A percentile compares a stretch with the other conserved stretches of the same genome.
phyloP scores from a whole-genome alignment of 208 protist species.

The Trypanosoma avium region DNA sequence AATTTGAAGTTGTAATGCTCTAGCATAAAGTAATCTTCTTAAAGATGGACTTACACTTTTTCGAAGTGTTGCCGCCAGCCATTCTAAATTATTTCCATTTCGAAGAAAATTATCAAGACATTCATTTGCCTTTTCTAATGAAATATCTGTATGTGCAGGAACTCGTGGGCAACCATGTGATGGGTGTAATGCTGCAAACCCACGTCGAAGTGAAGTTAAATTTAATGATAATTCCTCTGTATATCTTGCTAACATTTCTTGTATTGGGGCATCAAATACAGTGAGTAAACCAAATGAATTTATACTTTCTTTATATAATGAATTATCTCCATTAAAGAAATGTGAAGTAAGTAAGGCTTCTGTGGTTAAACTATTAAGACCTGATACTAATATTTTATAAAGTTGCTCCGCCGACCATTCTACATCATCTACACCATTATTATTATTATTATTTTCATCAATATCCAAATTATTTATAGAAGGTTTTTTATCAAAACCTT shows the following conservation, averaged over 20 bases:
- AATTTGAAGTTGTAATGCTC: constrained; percentile 67
- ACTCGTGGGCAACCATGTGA: constrained; percentile 10
- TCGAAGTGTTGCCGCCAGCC: constrained; percentile 43
- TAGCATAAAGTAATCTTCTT: constrained; percentile 78
- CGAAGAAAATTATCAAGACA: constrained; percentile 62
- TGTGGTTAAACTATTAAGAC: constrained; percentile 46
- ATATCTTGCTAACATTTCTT: constrained; percentile 45
- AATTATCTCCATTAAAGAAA: constrained; percentile 15
- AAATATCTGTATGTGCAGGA: constrained; percentile 19
- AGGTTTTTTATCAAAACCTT: neutral
- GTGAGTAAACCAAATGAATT: constrained; percentile 61
- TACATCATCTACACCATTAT: constrained; percentile 20
- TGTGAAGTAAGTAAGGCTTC: constrained; percentile 17
- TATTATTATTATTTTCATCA: constrained; percentile 1
- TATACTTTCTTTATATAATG: constrained; percentile 34
- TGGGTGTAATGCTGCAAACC: constrained; percentile 64
- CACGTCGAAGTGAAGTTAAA: constrained; percentile 45
- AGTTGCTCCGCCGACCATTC: constrained; percentile 54
- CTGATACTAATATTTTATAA: constrained; percentile 58
- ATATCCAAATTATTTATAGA: constrained; percentile 1
- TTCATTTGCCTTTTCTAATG: constrained; percentile 46
- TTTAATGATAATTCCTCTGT: constrained; percentile 48
- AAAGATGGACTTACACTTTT: constrained; percentile 64
- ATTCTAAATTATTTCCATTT: constrained; percentile 35
- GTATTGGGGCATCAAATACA: constrained; percentile 59